phyloP scores from a whole-genome alignment of 2,329 filamentous ascomycete genomes.

The Scedosporium apiospermum region DNA sequence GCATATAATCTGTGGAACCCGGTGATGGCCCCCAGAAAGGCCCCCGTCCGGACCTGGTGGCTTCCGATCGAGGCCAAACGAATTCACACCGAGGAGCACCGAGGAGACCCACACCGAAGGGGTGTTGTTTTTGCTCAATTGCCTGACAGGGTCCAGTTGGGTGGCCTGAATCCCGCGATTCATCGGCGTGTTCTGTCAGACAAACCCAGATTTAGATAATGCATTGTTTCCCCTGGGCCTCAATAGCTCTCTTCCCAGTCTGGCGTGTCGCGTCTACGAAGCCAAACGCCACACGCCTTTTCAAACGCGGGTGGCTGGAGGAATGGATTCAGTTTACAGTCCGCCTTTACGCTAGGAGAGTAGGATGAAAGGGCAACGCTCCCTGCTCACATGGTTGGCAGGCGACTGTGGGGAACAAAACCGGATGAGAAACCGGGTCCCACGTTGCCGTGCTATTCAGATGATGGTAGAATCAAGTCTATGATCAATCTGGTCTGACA shows the following conservation, averaged over 20 bases:
- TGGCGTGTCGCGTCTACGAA: neutral
- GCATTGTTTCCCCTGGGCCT: neutral
- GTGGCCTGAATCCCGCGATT: neutral
- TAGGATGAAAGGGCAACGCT: too few species aligned
- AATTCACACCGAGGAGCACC: neutral
- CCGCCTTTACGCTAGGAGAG: too few species aligned
- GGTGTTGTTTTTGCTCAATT: neutral
- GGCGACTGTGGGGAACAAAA: too few species aligned
- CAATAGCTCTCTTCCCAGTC: neutral
- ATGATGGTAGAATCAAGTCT: too few species aligned
- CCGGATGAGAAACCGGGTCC: too few species aligned
- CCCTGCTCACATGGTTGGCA: too few species aligned
- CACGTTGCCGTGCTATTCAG: too few species aligned
- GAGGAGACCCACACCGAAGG: neutral
- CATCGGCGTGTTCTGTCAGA: neutral
- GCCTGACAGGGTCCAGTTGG: neutral
- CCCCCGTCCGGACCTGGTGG: neutral
- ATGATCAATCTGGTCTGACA: too few species aligned
- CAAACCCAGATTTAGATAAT: neutral
- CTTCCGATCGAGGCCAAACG: neutral
- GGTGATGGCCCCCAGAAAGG: neutral
- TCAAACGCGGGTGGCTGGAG: neutral
- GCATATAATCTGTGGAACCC: too few species aligned
- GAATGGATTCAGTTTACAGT: neutral
- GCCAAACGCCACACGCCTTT: neutral